Conservation (phyloP, 139 green algal species). For the Tetradesmus lagerheimii region DNA sequence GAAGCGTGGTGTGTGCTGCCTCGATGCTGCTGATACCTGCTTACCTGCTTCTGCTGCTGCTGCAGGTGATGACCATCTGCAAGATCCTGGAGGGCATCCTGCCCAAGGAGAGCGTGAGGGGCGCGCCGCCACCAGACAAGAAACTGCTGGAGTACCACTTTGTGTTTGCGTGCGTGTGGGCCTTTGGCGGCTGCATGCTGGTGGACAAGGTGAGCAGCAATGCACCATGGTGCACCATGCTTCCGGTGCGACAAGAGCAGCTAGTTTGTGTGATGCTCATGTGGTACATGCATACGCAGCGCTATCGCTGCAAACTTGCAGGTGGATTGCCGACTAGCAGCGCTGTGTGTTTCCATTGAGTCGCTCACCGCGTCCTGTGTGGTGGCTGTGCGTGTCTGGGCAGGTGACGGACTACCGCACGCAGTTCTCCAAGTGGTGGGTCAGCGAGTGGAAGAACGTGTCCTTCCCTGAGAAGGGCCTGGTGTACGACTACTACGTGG, state of each 20-base stretch:
- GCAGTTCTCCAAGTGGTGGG: conserved; percentile 92
- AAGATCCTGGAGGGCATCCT: conserved; percentile 94
- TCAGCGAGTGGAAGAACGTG: conserved; percentile 83
- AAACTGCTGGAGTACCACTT: conserved; percentile 93
- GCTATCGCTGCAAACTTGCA: no score
- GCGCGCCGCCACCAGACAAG: conserved; percentile 78
- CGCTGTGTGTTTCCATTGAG: no score
- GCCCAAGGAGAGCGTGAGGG: conserved; percentile 83
- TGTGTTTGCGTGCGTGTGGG: conserved; percentile 94
- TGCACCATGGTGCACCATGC: neutral
- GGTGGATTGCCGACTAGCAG: no score
- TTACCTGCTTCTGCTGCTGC: neutral
- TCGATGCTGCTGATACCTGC: no score
- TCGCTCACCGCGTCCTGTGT: neutral
- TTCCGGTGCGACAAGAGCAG: no score
- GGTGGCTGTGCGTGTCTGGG: conserved; percentile 25
- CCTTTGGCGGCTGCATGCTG: conserved; percentile 91
- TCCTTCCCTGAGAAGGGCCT: conserved; percentile 83
- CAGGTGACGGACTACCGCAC: conserved; percentile 87
- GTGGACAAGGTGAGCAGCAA: conserved; percentile 74
- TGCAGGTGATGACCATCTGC: conserved; percentile 89
- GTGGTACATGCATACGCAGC: no score
- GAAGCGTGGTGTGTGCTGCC: no score
- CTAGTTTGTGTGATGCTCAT: no score
- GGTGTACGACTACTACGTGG: conserved; percentile 95